Base-by-base conservation (phyloP, 257 asterid genomes). In the Verbena officinalis region DNA sequence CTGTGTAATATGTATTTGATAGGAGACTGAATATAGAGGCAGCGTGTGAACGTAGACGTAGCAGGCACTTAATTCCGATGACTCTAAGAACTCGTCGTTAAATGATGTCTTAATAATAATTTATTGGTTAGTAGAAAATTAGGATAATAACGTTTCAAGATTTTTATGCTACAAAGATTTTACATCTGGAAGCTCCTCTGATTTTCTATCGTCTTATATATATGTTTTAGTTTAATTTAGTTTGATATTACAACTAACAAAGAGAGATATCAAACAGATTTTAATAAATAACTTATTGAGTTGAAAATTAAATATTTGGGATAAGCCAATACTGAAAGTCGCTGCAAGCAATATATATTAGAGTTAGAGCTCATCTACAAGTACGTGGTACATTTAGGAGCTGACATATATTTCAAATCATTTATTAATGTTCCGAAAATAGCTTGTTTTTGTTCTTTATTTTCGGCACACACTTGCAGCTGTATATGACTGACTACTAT, bases 401-500 rank as follows among this genome's bases (percentile, higher is more conserved):
- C 16, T 42, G 58, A 56, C 58, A n/a, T 55, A 20, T 19, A 16
- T 7, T 20, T 24, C 13, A 7, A 44, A 40, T 5, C 38, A 24
- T 40, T 65, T 52, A 51, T 34, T 9, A 10, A 17, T 64, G 21
- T 17, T 2, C 14, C 19, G 3, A 5, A 65, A 53, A 42, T 42
- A 14, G 3, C 17, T 5, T 10, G n/a, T 23, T 46, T 27, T 13
- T 20, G 11, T 68, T 34, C 30, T 45, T 55, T 54, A 27, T 19
- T 14, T 31, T 55, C 27, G 33, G 61, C 38, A 27, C 61, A 70
- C 36, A 33, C 13, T 31, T 51, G 55, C 54, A 68, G 72, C 65
- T 33, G 67, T 68, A 33, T 16, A 22, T 58, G 48, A 58, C 24
- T 44, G 72, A 64, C 68, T 55, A 24, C 67, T 21, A 57, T 46